Conservation (phyloP, 306 rosid genomes). For the Medicago arabica region DNA sequence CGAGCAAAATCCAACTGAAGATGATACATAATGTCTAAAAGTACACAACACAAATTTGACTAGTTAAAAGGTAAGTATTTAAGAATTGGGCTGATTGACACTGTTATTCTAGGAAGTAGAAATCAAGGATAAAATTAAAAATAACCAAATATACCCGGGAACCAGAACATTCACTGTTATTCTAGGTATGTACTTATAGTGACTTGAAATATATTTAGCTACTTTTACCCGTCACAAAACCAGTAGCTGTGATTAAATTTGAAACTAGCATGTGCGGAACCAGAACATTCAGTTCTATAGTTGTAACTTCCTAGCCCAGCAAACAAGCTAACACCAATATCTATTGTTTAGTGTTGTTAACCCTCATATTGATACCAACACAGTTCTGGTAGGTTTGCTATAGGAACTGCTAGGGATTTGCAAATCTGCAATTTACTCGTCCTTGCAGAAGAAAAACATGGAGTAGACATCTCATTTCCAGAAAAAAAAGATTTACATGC, state of each 20-base stretch:
- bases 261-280: conserved; percentile 15
- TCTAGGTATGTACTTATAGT: background rate
- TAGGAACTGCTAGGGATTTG: background rate
- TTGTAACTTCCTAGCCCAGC: conserved; percentile 8
- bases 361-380: background rate
- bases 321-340: conserved; percentile 1
- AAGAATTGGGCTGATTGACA: background rate
- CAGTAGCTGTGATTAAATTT: background rate
- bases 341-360: background rate
- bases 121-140: background rate
- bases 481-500: background rate
- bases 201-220: background rate
- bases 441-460: conserved; percentile 23
- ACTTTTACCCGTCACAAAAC: background rate
- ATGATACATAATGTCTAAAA: background rate
- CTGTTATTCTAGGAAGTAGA: background rate
- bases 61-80: background rate
- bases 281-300: background rate
- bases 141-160: background rate
- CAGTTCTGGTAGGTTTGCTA: conserved; percentile 17
- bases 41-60: background rate
- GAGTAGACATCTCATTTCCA: conserved; percentile 1
- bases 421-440: background rate
- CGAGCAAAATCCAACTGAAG: background rate
- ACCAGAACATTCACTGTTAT: too few species aligned